These are phyloP conservation scores for Tetragonia tetragonoides DNA, from an alignment of 148 eudicot genomes.

Conservation along the genomic window DNA sequence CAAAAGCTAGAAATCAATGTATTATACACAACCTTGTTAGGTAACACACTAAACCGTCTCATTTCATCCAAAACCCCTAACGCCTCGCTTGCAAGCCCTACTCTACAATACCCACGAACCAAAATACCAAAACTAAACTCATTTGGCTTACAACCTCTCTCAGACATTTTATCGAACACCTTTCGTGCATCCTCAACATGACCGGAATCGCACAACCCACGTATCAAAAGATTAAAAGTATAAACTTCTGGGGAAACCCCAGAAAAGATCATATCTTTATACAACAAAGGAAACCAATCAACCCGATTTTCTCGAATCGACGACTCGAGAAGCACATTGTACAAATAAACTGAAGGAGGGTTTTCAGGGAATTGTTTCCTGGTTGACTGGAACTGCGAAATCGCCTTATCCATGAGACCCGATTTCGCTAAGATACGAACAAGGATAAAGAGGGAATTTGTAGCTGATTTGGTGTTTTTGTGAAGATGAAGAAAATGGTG, in stretches of 20 bases:
- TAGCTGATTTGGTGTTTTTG: background rate
- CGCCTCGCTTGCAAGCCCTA: slow-evolving; percentile 43
- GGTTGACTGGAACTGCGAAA: slow-evolving; percentile 58
- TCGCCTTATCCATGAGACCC: slow-evolving; percentile 48
- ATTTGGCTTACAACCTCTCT: slow-evolving; percentile 72
- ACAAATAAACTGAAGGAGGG: slow-evolving; percentile 41
- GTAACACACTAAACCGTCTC: slow-evolving; percentile 43
- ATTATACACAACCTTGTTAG: slow-evolving; percentile 69
- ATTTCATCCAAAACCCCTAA: slow-evolving; percentile 58
- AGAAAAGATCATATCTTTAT: slow-evolving; percentile 60
- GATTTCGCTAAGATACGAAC: slow-evolving; percentile 46
- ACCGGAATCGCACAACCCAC: slow-evolving; percentile 64
- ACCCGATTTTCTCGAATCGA: slow-evolving; percentile 31
- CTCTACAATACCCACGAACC: slow-evolving; percentile 73
- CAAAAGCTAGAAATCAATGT: slow-evolving; percentile 77
- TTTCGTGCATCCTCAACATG: slow-evolving; percentile 64
- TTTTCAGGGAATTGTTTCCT: slow-evolving; percentile 41
- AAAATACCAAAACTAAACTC: slow-evolving; percentile 82
- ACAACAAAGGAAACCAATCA: slow-evolving; percentile 53
- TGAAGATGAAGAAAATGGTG: slow-evolving; percentile 43
- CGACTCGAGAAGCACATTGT: slow-evolving; percentile 56
- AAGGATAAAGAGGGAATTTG: slow-evolving; percentile 25
- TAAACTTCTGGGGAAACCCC: slow-evolving; percentile 65
- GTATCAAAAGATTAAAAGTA: slow-evolving; percentile 73
- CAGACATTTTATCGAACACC: slow-evolving; percentile 81